Percentiles rank a stretch among this genome's conserved stretches.
phyloP scores from a whole-genome alignment of 2,329 filamentous ascomycete genomes.

The Zasmidium cellare region DNA sequence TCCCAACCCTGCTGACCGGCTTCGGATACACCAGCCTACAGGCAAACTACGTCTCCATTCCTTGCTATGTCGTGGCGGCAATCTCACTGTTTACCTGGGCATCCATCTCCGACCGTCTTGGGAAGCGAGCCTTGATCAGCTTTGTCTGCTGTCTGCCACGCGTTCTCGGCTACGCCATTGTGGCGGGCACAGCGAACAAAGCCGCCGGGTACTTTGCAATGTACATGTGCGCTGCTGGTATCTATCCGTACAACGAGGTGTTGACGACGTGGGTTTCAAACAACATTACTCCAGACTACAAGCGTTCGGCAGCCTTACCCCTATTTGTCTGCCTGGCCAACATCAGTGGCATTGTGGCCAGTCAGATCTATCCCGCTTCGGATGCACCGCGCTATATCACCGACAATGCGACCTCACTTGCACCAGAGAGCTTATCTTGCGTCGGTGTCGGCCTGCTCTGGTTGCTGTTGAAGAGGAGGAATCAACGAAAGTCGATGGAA shows the following conservation, averaged over 20 bases:
- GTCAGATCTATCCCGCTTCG: conserved; percentile 3
- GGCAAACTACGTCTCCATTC: conserved; percentile 9
- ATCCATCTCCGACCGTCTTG: conserved; percentile 1
- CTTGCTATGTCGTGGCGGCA: conserved; percentile 6
- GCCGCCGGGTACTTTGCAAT: background rate
- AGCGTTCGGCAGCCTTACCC: conserved; percentile 4
- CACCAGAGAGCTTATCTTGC: background rate
- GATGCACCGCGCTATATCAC: conserved; percentile 1
- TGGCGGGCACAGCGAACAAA: conserved; percentile 1
- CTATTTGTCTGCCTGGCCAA: background rate
- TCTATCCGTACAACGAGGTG: conserved; percentile 9
- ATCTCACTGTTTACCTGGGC: conserved; percentile 1
- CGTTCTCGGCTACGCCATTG: conserved; percentile 6
- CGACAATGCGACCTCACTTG: conserved; percentile 1
- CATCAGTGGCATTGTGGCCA: conserved; percentile 1
- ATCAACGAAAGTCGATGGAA: conserved; percentile 5
- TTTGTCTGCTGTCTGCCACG: conserved; percentile 1
- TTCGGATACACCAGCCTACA: conserved; percentile 9
- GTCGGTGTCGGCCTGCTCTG: background rate
- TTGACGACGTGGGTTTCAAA: conserved; percentile 5
- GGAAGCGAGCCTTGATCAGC: conserved; percentile 4
- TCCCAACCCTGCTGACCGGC: conserved; percentile 11
- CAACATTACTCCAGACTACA: conserved; percentile 4
- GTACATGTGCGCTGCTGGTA: conserved; percentile 9
- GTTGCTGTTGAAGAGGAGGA: background rate